Evolutionary conservation across 129 eudicot species (phyloP).

Genomic region (Escallonia rubra): DNA sequence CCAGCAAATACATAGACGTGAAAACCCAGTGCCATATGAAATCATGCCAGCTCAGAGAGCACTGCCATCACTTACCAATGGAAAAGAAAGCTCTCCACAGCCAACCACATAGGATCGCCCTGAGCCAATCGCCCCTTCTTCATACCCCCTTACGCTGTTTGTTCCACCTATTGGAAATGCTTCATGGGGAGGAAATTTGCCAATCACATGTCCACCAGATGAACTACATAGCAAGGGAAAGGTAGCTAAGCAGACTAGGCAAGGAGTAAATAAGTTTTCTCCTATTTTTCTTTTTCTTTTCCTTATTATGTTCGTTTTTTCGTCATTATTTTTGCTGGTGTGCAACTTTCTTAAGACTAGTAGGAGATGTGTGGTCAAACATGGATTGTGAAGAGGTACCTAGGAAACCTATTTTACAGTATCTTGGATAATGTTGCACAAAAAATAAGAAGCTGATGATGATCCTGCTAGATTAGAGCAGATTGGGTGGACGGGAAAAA

Average conservation of each 20-base stretch:
- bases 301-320: not conserved
- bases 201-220: constrained; percentile 95
- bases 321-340: too few relatives aligned
- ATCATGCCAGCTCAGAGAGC: not conserved
- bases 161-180: constrained; percentile 98
- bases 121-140: constrained; percentile 96
- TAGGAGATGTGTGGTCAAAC: too few relatives aligned
- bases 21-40: not conserved
- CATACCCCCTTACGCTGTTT: constrained; percentile 95
- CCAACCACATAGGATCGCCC: constrained; percentile 93
- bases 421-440: too few relatives aligned
- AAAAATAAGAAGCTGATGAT: too few relatives aligned
- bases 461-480: too few relatives aligned
- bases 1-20: not conserved
- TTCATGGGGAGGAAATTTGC: constrained; percentile 95
- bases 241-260: not conserved
- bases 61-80: constrained; percentile 51
- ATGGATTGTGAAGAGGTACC: too few relatives aligned
- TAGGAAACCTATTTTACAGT: too few relatives aligned
- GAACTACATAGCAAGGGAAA: constrained; percentile 30
- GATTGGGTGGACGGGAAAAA: too few relatives aligned
- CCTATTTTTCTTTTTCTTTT: not conserved
- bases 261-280: not conserved
- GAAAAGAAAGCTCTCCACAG: constrained; percentile 90
- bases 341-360: too few relatives aligned